Conservation (phyloP, 371 early-diverging fungal species). For the Actinomucor elegans region DNA sequence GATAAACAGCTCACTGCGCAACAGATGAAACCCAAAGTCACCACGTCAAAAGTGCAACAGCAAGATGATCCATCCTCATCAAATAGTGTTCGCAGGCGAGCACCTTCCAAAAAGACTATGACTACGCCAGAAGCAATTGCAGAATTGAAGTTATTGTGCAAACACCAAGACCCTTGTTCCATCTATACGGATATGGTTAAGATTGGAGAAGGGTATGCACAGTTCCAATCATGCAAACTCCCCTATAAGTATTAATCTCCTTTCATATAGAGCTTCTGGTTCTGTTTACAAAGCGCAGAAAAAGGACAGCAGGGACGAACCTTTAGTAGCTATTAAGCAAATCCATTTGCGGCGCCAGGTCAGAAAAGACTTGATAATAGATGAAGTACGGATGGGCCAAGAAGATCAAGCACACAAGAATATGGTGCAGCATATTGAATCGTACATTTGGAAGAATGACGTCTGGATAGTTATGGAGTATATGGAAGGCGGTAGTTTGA, state of each 20-base stretch:
- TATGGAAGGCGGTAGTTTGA: conserved; percentile 88
- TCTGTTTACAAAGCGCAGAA: conserved; percentile 72
- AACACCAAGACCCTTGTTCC: conserved; percentile 78
- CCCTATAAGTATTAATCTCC: not conserved
- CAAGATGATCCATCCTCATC: not conserved
- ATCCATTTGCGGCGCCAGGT: conserved; percentile 86
- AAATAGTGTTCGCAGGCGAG: not conserved
- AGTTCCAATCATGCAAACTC: not conserved
- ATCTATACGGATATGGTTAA: conserved; percentile 56
- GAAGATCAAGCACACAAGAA: conserved; percentile 76
- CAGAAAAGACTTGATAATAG: conserved; percentile 86
- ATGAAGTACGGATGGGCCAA: conserved; percentile 87
- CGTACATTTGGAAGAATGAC: conserved; percentile 72
- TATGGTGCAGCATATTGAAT: conserved; percentile 84
- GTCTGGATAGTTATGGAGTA: conserved; percentile 91
- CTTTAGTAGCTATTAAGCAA: conserved; percentile 82
- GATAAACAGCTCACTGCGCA: not conserved
- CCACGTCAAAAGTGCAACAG: not conserved
- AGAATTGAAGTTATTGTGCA: conserved; percentile 81
- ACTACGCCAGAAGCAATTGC: conserved; percentile 69
- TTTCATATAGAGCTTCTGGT: conserved; percentile 42
- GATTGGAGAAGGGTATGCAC: conserved; percentile 71
- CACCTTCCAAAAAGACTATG: conserved; percentile 13
- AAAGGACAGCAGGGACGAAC: conserved; percentile 41
- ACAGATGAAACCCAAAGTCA: not conserved